These are phyloP conservation scores for Parathielavia hyrcaniae DNA, from an alignment of 495 filamentous ascomycete genomes.

Conservation along the genomic window DNA sequence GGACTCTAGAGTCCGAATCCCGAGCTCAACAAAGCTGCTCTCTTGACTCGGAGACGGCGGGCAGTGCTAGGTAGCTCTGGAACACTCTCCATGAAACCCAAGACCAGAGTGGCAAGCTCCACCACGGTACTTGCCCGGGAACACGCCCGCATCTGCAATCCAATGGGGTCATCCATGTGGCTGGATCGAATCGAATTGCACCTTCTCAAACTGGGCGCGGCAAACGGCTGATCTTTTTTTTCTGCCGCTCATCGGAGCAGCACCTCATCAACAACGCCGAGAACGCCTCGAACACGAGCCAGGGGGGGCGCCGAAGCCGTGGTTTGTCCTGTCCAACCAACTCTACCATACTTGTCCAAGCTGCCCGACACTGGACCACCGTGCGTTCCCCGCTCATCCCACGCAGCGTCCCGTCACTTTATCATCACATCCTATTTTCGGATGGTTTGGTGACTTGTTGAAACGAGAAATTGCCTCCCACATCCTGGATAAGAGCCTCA, in stretches of 20 bases:
- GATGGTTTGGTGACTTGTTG: not conserved
- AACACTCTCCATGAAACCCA: not conserved
- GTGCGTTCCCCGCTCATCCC: not conserved
- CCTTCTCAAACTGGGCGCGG: not conserved
- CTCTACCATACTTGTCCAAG: not conserved
- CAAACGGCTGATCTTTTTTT: conserved; percentile 1
- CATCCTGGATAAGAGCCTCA: not conserved
- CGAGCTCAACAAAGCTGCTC: conserved; percentile 4
- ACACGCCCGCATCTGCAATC: not conserved
- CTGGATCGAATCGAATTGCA: not conserved
- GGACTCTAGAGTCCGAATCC: conserved; percentile 5
- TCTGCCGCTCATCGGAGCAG: conserved; percentile 3
- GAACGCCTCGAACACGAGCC: conserved; percentile 5
- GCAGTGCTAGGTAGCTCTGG: not conserved
- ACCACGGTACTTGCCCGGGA: conserved; percentile 1
- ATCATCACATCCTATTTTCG: not conserved
- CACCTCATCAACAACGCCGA: not conserved
- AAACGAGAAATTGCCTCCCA: not conserved
- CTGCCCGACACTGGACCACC: not conserved
- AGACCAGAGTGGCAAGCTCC: conserved; percentile 10
- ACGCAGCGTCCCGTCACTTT: not conserved
- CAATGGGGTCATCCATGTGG: conserved; percentile 1
- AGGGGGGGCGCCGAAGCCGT: not conserved
- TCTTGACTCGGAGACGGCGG: conserved; percentile 5
- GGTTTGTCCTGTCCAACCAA: not conserved